Base-by-base conservation (phyloP, 2,329 filamentous ascomycete genomes). In the Phaeosphaeria sp. region DNA sequence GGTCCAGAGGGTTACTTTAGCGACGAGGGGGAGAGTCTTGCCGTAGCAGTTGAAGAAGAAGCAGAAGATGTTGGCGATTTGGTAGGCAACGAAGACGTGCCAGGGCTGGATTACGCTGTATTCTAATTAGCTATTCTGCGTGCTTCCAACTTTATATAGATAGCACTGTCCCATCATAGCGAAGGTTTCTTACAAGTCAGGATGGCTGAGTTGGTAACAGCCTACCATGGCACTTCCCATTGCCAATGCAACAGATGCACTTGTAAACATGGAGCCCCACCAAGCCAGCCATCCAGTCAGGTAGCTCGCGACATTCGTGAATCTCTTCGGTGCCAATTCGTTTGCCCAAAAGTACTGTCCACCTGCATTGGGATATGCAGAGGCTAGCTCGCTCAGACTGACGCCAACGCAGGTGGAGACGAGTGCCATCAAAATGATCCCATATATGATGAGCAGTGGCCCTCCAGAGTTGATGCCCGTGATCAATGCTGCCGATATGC, bases 221-320 rank as follows among this genome's bases (percentile, higher is more conserved):
- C 84, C 84, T 44, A 84, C 79, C 41, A 79, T 63, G 2, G 79
- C 83, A 62, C 77, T 78, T 4, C 79, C 82, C 51, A 84, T 72
- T 48, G 80, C 80, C 47, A 85, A 66, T 3, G 82, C 80, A 18
- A 84, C 81, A 71, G 81, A 83, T 18, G 84, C 83, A 62, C 76
- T 81, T 7, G 83, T 84, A 60, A 85, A 85, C 53, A 86, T 80
- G 21, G 79, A 78, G 17, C 83, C 83, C n/a, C 82, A 81, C 78
- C 82, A 85, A 1, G 82, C 82, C 56, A 85, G 79, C 77, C 80
- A 84, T 1, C 81, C 82, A 1, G 80, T 83, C 49, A 81, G 52
- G 54, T 83, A 84, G 13, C 79, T 80, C 6, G 78, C 75, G 53
- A 82, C 76, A 25, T 79, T 79, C 1, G 79, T 76, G 56, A 77